Evolutionary conservation across 257 asterid genomes (phyloP).

Genomic region (Capsicum baccatum): DNA sequence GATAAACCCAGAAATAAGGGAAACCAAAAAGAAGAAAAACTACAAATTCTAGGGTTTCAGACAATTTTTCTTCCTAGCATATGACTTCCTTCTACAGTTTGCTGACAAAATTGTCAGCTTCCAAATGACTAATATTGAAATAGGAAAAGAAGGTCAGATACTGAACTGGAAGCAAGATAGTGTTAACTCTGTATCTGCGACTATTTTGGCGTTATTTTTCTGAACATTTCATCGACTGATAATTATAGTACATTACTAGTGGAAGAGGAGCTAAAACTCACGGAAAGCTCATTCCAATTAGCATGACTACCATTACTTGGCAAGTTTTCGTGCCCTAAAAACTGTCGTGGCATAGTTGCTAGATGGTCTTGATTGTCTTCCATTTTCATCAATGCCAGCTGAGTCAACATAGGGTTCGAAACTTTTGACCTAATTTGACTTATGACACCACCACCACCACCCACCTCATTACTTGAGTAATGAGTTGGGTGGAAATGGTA

Average conservation of each 20-base stretch:
- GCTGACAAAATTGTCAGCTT: slow-evolving; percentile 13
- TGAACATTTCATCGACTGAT: neutral
- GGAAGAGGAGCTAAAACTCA: slow-evolving; percentile 70
- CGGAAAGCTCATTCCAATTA: slow-evolving; percentile 70
- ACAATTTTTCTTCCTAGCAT: neutral
- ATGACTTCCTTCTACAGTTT: neutral
- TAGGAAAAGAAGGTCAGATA: neutral
- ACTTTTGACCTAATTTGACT: slow-evolving; percentile 45
- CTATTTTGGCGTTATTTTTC: neutral
- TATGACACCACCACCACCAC: slow-evolving; percentile 31
- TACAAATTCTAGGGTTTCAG: slow-evolving; percentile 65
- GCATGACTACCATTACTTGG: slow-evolving; percentile 28
- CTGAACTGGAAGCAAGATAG: neutral
- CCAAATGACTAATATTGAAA: neutral
- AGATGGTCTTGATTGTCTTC: slow-evolving; percentile 53
- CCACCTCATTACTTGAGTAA: slow-evolving; percentile 46
- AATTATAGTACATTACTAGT: slow-evolving; percentile 61
- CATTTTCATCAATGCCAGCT: slow-evolving; percentile 60
- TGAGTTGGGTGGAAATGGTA: slow-evolving; percentile 33
- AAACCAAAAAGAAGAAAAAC: slow-evolving; percentile 30
- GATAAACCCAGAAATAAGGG: neutral
- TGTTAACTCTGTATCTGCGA: neutral
- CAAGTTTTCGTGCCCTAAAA: slow-evolving; percentile 61
- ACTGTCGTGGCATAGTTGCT: slow-evolving; percentile 53
- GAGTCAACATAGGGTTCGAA: slow-evolving; percentile 49